Evolutionary conservation across 495 filamentous ascomycete genomes (phyloP), one percentile per base, ranked within the genome.

Genomic region (Aspergillus nanangensis): DNA sequence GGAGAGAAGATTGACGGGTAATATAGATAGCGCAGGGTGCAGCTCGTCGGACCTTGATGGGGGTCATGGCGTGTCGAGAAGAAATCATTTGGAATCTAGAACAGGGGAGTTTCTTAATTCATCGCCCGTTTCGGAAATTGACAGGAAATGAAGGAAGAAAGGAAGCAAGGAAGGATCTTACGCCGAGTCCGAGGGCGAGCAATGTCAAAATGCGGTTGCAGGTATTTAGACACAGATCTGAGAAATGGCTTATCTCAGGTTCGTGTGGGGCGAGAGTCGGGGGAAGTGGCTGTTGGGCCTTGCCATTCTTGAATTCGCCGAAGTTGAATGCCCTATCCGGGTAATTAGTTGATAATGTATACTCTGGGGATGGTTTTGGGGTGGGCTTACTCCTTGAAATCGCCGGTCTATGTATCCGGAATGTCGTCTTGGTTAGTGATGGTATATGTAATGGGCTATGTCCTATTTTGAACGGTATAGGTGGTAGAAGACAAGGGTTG

Each of bases 301-400:
- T 82, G 58, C 77, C 74, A 51, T 83, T 50, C 37, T 67, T 36
- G 65, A 91, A 95, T 63, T 86, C 79, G 56, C 87, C 88, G 40
- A 98, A 83, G 68, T 98, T 98, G 75, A 98, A 87, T 35, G 85
- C 88, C 74, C 91, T 95, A 51, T 17, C 13, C 8, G 24, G 47
- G 31, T 45, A 37, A 41, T 37, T 33, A 42, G 33, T 29, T 44
- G 14, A 38, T 24, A 43, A 34, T 29, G 25, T 21, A 18, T n/a
- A 10, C 10, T 19, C 15, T 51, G 44, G n/a, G 10, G 19, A 41
- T 32, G 38, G 10, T 38, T 7, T 42, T 35, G 2, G 18, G 9
- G 17, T 39, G 14, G 2, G 15, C 48, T 34, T 70, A 94, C 90
- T 95, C 91, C 75, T 96, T 96, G 58, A 90, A 90, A 55, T 97